Evolutionary conservation across 2,329 filamentous ascomycete genomes (phyloP), one percentile per base, ranked within the genome.

Genomic region (Ramichloridium luteum): DNA sequence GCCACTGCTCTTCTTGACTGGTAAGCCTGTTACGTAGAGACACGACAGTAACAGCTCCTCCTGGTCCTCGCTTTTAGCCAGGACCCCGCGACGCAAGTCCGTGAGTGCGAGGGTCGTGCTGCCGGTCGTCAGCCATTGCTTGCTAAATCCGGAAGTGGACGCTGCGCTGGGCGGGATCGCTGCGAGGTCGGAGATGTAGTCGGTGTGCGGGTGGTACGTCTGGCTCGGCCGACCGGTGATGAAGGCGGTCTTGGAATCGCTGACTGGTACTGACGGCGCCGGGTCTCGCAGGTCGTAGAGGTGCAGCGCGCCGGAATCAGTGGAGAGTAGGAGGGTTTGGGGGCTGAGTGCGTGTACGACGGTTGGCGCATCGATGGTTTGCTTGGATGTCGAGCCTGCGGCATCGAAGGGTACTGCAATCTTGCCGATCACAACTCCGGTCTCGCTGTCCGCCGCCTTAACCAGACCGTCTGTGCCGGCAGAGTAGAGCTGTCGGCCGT

Each of bases 111-210:
- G 63, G 1, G 88, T 96, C 2, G 83, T 88, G 27, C 85, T 86
- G 18, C 90, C 90, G 0, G 86, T 94, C 22, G 80, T 90, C 31
- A 94, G 72, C 80, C 85, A 98, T 60, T 96, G 88, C 59, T 93
- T 93, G 48, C 82, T 76, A 54, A 82, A 88, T 4, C 86, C 86
- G 12, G 80, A 88, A 0, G 84, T 93, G 55, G 80, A 90, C 34
- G 80, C 74, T 16, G 77, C 70, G 2, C 80, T 78, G 0, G 86
- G 71, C 0, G 86, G 85, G 1, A 98, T 70, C 1, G 86, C 77
- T 1, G 82, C 80, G 27, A 98, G 68, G 30, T 82, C 86, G 17
- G 86, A 90, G 33, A 98, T 74, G 57, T 93, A 94, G 61, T 96
- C 88, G 47, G 81, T 76, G 59, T 98, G 90, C 1, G 88, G 88